Percentiles rank a stretch among this genome's conserved stretches.
These are phyloP conservation scores for Triticum dicoccoides DNA, from an alignment of 176 grass and related monocot species.

Conservation along the genomic window DNA sequence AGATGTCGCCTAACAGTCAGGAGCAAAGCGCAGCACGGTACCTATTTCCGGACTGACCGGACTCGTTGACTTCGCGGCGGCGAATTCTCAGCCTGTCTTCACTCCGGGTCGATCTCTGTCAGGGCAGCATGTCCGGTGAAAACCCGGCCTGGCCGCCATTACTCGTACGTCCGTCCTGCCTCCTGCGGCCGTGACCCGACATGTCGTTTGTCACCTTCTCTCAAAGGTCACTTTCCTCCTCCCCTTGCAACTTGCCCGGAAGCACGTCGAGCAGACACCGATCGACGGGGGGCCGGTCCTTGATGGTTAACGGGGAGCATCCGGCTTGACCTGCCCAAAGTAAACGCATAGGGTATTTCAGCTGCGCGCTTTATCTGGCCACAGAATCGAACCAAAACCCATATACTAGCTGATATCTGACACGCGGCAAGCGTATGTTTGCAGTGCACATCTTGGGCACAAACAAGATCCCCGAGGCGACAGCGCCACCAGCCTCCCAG, in stretches of 20 bases:
- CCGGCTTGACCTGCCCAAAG: conserved; percentile 1
- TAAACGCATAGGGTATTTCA: neutral
- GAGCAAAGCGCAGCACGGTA: neutral
- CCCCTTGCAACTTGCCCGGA: too few relatives aligned
- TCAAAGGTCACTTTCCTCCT: neutral
- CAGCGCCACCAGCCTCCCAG: neutral
- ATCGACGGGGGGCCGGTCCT: neutral
- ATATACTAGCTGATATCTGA: neutral
- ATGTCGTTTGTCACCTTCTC: neutral
- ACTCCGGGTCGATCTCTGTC: neutral
- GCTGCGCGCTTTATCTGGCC: neutral
- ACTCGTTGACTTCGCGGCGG: neutral
- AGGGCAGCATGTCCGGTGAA: neutral
- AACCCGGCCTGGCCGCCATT: neutral
- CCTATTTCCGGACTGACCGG: neutral
- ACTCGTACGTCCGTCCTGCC: neutral
- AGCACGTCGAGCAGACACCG: neutral
- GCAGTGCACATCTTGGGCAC: neutral
- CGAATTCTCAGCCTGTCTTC: neutral
- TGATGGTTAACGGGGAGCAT: neutral
- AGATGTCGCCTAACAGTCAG: neutral
- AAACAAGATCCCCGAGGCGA: neutral
- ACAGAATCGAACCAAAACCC: neutral
- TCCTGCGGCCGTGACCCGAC: neutral
- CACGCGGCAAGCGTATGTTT: neutral